Conservation (phyloP, 2,329 filamentous ascomycete species). For the Pseudocercospora crystallina region DNA sequence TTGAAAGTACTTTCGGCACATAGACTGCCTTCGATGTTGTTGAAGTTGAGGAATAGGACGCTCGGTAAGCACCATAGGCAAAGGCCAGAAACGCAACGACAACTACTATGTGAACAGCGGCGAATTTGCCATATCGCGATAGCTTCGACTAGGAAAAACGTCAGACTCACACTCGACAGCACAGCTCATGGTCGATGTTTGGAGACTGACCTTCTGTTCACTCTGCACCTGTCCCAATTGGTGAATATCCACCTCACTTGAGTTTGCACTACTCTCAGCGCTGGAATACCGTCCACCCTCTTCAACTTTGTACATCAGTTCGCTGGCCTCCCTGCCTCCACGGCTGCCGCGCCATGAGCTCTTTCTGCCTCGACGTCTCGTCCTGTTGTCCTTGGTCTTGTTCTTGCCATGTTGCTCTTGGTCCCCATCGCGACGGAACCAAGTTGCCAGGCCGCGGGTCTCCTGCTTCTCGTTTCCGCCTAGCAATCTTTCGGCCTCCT, state of each 20-base stretch:
- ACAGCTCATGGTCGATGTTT: neutral
- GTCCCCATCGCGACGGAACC: slow-evolving; percentile 30
- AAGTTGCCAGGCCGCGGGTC: slow-evolving; percentile 17
- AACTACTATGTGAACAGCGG: slow-evolving; percentile 46
- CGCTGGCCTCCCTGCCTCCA: slow-evolving; percentile 62
- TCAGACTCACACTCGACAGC: neutral
- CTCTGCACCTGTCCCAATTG: slow-evolving; percentile 41
- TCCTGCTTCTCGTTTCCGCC: slow-evolving; percentile 28
- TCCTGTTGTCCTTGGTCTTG: slow-evolving; percentile 9
- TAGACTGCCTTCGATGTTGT: slow-evolving; percentile 11
- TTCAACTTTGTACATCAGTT: slow-evolving; percentile 89
- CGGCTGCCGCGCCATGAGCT: slow-evolving; percentile 49
- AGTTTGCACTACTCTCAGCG: slow-evolving; percentile 32
- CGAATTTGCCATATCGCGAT: slow-evolving; percentile 39
- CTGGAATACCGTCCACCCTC: slow-evolving; percentile 57
- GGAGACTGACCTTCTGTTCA: slow-evolving; percentile 23
- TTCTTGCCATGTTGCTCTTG: slow-evolving; percentile 7
- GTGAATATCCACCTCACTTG: slow-evolving; percentile 49
- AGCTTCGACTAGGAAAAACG: slow-evolving; percentile 31
- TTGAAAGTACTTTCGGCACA: slow-evolving; percentile 51
- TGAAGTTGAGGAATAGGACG: slow-evolving; percentile 41
- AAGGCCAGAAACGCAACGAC: slow-evolving; percentile 56
- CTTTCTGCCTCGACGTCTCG: slow-evolving; percentile 27
- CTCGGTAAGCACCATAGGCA: slow-evolving; percentile 57
- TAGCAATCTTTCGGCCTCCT: slow-evolving; percentile 47